Percentiles rank a stretch among this genome's conserved stretches.
Evolutionary conservation across 1,284 basidiomycete species (phyloP).

Genomic region (Fomitiporia mediterranea): DNA sequence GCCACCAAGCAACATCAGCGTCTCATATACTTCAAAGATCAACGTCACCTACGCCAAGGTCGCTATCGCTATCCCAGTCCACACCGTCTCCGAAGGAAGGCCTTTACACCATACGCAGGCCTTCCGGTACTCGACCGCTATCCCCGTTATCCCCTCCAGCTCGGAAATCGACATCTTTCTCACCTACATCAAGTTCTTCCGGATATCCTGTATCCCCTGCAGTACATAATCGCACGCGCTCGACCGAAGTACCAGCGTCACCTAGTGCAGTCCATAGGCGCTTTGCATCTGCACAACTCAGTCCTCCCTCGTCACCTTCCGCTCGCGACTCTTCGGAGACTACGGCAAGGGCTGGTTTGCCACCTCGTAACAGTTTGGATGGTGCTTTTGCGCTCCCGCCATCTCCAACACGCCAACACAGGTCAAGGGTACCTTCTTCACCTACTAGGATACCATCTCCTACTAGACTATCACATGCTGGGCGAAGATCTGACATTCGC

Average conservation of each 20-base stretch:
- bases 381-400: slow-evolving; percentile 43
- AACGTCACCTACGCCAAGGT: slow-evolving; percentile 32
- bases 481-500: slow-evolving; percentile 11
- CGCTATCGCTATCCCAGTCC: slow-evolving; percentile 2
- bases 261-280: slow-evolving; percentile 11
- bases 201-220: neutral
- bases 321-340: neutral
- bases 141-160: slow-evolving; percentile 34
- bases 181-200: slow-evolving; percentile 17
- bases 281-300: slow-evolving; percentile 7
- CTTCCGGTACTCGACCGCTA: slow-evolving; percentile 36
- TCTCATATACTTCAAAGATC: slow-evolving; percentile 44
- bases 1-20: slow-evolving; percentile 71
- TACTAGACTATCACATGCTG: neutral
- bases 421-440: slow-evolving; percentile 11
- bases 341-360: slow-evolving; percentile 27
- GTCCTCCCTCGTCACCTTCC: slow-evolving; percentile 4
- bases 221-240: slow-evolving; percentile 12
- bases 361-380: slow-evolving; percentile 38
- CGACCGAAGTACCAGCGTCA: slow-evolving; percentile 8
- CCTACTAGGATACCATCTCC: slow-evolving; percentile 20
- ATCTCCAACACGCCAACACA: slow-evolving; percentile 35
- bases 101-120: slow-evolving; percentile 38
- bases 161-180: slow-evolving; percentile 21
- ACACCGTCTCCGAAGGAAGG: slow-evolving; percentile 41